Conservation (phyloP, 305 asterid species). For the Fraxinus baroniana region DNA sequence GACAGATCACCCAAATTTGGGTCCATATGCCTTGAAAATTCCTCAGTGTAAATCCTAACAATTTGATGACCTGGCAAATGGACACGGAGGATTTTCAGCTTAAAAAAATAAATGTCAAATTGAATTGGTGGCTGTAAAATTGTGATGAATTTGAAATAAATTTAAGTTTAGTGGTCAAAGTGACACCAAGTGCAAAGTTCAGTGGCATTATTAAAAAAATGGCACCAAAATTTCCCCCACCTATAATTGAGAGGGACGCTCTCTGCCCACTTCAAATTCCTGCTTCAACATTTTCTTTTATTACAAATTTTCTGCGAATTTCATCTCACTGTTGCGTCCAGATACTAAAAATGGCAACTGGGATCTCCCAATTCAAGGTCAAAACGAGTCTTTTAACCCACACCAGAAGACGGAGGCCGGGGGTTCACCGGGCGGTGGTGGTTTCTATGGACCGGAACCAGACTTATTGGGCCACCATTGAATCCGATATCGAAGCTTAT, state of each 20-base stretch:
- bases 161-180: neutral
- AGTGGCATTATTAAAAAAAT: neutral
- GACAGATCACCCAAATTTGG: too few relatives aligned
- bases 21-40: too few relatives aligned
- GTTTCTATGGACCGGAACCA: conserved; percentile 27
- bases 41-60: neutral
- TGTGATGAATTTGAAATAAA: neutral
- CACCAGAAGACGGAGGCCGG: neutral
- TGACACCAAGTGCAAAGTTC: neutral
- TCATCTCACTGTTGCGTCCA: neutral
- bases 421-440: neutral
- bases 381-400: conserved; percentile 5
- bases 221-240: neutral
- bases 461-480: conserved; percentile 49
- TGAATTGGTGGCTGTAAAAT: neutral
- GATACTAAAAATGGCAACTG: neutral
- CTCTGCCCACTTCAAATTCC: neutral
- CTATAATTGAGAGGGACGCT: neutral
- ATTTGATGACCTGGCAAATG: neutral
- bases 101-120: neutral
- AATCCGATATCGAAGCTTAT: conserved; percentile 42
- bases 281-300: neutral
- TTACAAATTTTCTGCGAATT: neutral
- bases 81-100: neutral
- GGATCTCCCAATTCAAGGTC: conserved; percentile 21